Conservation (phyloP, 2,329 filamentous ascomycete species). For the Cercospora sp. region DNA sequence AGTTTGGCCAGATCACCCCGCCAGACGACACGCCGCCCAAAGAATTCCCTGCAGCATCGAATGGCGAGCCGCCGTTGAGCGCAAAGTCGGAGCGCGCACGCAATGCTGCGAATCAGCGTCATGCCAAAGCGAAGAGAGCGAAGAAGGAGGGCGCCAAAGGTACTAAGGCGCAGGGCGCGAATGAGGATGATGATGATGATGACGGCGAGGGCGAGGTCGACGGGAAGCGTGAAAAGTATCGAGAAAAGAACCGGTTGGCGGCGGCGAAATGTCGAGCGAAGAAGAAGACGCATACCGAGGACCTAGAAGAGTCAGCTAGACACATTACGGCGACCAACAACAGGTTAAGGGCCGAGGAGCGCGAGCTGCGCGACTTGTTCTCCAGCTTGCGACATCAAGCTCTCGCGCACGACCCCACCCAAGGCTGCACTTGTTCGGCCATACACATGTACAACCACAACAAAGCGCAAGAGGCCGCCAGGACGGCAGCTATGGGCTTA, state of each 20-base stretch:
- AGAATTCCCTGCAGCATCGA: slow-evolving; percentile 1
- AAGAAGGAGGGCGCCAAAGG: slow-evolving; percentile 24
- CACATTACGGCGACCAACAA: slow-evolving; percentile 40
- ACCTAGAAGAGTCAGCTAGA: slow-evolving; percentile 51
- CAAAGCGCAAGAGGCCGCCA: slow-evolving; percentile 33
- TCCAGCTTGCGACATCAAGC: slow-evolving; percentile 37
- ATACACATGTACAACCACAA: slow-evolving; percentile 39
- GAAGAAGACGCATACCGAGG: slow-evolving; percentile 59
- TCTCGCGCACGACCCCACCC: slow-evolving; percentile 34
- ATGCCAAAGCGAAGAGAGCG: slow-evolving; percentile 34
- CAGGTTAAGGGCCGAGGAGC: slow-evolving; percentile 35
- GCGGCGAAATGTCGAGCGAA: slow-evolving; percentile 74
- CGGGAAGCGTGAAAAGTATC: slow-evolving; percentile 58
- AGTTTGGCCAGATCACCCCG: slow-evolving; percentile 43
- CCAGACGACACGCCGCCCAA: slow-evolving; percentile 35
- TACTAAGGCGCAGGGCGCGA: slow-evolving; percentile 9
- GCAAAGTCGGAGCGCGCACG: slow-evolving; percentile 37
- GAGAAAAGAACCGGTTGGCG: slow-evolving; percentile 70
- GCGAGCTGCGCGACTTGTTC: slow-evolving; percentile 38
- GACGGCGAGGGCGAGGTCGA: slow-evolving; percentile 28
- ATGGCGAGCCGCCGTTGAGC: slow-evolving; percentile 11
- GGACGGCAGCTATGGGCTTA: slow-evolving; percentile 21
- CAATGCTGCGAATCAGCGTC: slow-evolving; percentile 36
- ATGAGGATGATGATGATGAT: slow-evolving; percentile 23
- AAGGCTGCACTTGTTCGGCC: slow-evolving; percentile 36